phyloP scores from a whole-genome alignment of 805 yeast genomes.

The Torulaspora indica region DNA sequence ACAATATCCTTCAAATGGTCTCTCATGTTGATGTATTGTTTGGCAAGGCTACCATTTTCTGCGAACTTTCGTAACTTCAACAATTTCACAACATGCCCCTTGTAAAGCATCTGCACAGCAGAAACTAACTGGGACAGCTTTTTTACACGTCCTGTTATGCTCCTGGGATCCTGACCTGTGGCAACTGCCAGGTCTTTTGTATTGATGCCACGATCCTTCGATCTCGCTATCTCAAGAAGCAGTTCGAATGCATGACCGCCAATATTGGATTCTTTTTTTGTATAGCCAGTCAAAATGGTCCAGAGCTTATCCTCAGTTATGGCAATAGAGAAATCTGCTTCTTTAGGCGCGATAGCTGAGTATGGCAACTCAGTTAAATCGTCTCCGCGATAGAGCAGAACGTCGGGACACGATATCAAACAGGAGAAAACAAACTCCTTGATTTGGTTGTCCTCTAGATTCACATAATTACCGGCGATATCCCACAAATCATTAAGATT shows the following conservation, averaged over 20 bases:
- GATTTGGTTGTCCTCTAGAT: constrained; percentile 11
- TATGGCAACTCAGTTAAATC: constrained; percentile 4
- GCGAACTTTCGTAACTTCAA: constrained; percentile 48
- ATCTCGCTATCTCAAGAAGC: constrained; percentile 54
- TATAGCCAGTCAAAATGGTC: constrained; percentile 52
- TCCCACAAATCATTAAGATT: constrained; percentile 13
- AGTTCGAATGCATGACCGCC: constrained; percentile 55
- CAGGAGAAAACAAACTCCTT: constrained; percentile 23
- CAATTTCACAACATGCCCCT: constrained; percentile 51
- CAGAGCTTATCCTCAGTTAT: constrained; percentile 57
- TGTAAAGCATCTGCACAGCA: constrained; percentile 38
- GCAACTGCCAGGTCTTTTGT: constrained; percentile 51
- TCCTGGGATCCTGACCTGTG: constrained; percentile 67
- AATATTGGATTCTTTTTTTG: constrained; percentile 46
- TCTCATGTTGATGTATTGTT: constrained; percentile 27
- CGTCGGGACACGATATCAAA: constrained; percentile 19
- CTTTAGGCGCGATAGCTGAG: constrained; percentile 6
- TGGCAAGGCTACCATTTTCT: constrained; percentile 19
- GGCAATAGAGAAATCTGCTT: constrained; percentile 7
- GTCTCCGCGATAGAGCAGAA: constrained; percentile 12
- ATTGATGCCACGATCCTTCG: constrained; percentile 53
- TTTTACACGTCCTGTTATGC: constrained; percentile 59
- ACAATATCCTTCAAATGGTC: constrained; percentile 39
- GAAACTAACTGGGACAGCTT: constrained; percentile 49
- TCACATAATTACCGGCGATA: constrained; percentile 10